A percentile compares a stretch with the other conserved stretches of the same genome.
Conservation (phyloP, 202 grass and related monocot genomes). For the Carex arenaria region DNA sequence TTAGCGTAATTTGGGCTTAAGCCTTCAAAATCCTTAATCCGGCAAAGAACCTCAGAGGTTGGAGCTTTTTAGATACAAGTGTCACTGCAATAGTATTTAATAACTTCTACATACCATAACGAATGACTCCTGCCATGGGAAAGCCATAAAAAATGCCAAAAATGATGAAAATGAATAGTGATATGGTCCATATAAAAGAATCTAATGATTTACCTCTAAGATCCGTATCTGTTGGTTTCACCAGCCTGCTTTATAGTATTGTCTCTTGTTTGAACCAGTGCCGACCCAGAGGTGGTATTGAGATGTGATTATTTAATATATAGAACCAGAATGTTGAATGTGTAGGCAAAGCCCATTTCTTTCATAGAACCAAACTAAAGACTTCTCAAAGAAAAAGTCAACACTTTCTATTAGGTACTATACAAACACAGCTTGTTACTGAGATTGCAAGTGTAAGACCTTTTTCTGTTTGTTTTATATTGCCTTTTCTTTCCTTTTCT, state of each 20-base stretch:
- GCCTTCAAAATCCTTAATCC: slow-evolving; percentile 5
- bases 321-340: neutral
- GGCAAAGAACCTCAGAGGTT: neutral
- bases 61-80: neutral
- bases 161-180: neutral
- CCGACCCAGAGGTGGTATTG: neutral
- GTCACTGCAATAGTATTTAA: neutral
- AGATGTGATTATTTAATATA: neutral
- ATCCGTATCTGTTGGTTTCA: neutral
- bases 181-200: neutral
- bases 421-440: neutral
- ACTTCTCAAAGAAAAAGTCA: neutral
- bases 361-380: neutral
- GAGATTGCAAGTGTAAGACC: neutral
- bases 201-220: neutral
- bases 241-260: neutral
- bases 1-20: neutral
- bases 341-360: neutral
- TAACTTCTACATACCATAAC: neutral
- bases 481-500: slow-evolving; percentile 14
- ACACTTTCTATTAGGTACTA: neutral
- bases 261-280: neutral
- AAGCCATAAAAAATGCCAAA: neutral
- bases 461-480: neutral
- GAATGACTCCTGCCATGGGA: neutral